Evolutionary conservation across 306 rosid genomes (phyloP).

Genomic region (Sesbania bispinosa): DNA sequence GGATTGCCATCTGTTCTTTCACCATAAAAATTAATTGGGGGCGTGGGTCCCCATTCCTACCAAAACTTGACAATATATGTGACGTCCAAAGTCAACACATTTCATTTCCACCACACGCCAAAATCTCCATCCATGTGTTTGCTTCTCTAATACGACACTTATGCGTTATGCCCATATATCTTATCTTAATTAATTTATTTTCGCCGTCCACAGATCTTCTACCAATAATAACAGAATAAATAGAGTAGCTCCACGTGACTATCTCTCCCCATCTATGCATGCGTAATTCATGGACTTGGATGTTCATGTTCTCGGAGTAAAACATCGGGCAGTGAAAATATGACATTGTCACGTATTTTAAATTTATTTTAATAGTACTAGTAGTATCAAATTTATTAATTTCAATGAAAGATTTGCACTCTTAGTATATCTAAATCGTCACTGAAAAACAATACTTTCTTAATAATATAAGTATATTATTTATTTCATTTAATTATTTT

Average conservation of each 20-base stretch:
- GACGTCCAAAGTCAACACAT: conserved; percentile 22
- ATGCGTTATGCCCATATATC: too few relatives aligned
- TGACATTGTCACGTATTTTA: not conserved
- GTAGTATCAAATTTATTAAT: not conserved
- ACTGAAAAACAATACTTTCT: too few relatives aligned
- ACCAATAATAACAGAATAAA: not conserved
- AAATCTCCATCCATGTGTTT: not conserved
- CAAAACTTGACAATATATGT: conserved; percentile 6
- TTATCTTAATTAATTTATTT: too few relatives aligned
- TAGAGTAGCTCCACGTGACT: conserved; percentile 6
- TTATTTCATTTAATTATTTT: too few relatives aligned
- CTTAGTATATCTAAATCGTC: too few relatives aligned
- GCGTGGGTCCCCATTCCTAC: too few relatives aligned
- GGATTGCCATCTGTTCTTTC: too few relatives aligned
- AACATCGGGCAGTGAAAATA: conserved; percentile 21
- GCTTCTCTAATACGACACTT: conserved; percentile 26
- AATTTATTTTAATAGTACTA: too few relatives aligned
- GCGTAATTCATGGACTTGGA: conserved; percentile 22
- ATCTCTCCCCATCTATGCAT: conserved; percentile 5
- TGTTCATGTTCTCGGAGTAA: not conserved
- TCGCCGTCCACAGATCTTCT: too few relatives aligned
- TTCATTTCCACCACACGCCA: not conserved
- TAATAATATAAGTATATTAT: not conserved
- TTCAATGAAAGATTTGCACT: not conserved
- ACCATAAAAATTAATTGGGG: too few relatives aligned